A percentile compares a stretch with the other conserved stretches of the same genome.
These are phyloP conservation scores for Hypoxylon lienhwacheense DNA, from an alignment of 495 filamentous ascomycete genomes.

Conservation along the genomic window DNA sequence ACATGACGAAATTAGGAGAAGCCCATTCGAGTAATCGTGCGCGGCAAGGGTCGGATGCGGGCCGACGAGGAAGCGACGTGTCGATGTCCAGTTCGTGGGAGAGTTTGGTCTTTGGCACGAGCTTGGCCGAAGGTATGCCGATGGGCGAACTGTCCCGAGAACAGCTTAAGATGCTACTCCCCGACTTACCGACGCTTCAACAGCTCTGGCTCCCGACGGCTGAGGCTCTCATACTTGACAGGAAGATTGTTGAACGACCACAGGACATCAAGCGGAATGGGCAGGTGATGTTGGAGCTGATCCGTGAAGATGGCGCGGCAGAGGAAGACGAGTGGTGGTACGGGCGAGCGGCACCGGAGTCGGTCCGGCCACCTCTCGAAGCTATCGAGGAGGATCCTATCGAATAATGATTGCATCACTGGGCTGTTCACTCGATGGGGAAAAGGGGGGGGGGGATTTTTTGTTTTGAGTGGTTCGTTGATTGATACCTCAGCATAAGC, in stretches of 20 bases:
- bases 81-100: slow-evolving; percentile 43
- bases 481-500: slow-evolving; percentile 35
- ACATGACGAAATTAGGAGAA: slow-evolving; percentile 26
- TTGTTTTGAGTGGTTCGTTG: slow-evolving; percentile 7
- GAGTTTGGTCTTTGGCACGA: slow-evolving; percentile 54
- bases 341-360: slow-evolving; percentile 47
- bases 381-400: slow-evolving; percentile 52
- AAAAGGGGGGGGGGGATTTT: slow-evolving; percentile 4
- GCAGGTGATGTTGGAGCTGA: slow-evolving; percentile 55
- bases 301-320: slow-evolving; percentile 53
- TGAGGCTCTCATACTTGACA: slow-evolving; percentile 56
- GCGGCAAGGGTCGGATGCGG: slow-evolving; percentile 35
- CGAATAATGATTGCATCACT: slow-evolving; percentile 36
- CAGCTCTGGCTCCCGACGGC: slow-evolving; percentile 57
- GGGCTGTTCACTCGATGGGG: slow-evolving; percentile 6
- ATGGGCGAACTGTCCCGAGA: slow-evolving; percentile 53
- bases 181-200: slow-evolving; percentile 52
- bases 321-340: slow-evolving; percentile 59
- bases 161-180: slow-evolving; percentile 49
- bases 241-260: slow-evolving; percentile 54
- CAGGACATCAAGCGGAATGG: slow-evolving; percentile 57
- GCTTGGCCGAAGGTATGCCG: slow-evolving; percentile 56
- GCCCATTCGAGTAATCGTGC: slow-evolving; percentile 18
- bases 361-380: slow-evolving; percentile 49
- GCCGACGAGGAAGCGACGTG: slow-evolving; percentile 37